Evolutionary conservation across 148 eudicot species (phyloP).

Genomic region (Amaranthus hypochondriacus): DNA sequence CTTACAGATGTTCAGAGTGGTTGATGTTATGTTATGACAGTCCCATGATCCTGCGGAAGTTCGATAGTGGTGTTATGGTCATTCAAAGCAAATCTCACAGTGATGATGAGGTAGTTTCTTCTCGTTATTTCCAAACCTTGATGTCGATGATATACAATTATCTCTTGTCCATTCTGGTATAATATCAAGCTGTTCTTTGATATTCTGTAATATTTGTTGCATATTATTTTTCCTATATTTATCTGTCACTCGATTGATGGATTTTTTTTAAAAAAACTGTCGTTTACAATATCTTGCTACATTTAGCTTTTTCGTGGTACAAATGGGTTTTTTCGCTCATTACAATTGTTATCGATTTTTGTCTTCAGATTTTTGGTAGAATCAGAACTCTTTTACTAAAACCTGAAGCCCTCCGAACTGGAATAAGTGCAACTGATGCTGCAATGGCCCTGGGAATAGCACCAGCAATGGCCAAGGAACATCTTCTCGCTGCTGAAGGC

Average conservation of each 20-base stretch:
- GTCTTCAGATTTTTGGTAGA: constrained; percentile 65
- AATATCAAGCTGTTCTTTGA: not conserved
- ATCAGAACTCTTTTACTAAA: constrained; percentile 58
- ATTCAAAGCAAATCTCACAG: constrained; percentile 83
- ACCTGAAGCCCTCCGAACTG: constrained; percentile 60
- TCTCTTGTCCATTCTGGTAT: not conserved
- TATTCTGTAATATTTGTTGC: not conserved
- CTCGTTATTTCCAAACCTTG: not conserved
- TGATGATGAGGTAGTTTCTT: constrained; percentile 72
- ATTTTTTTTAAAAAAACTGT: not conserved
- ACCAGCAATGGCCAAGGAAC: constrained; percentile 98
- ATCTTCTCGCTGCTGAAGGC: constrained; percentile 90
- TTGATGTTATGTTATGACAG: constrained; percentile 38
- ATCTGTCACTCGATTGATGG: not conserved
- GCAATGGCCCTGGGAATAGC: constrained; percentile 90
- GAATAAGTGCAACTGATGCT: constrained; percentile 91
- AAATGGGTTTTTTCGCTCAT: not conserved
- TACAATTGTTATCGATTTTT: not conserved
- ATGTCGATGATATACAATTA: not conserved
- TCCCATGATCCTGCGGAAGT: constrained; percentile 83
- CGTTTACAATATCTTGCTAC: not conserved
- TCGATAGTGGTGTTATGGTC: constrained; percentile 95
- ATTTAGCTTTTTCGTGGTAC: not conserved
- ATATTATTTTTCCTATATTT: not conserved
- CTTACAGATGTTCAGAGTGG: constrained; percentile 1